phyloP scores from a whole-genome alignment of 176 grass and related monocot species.

The Musa troglodytarum region DNA sequence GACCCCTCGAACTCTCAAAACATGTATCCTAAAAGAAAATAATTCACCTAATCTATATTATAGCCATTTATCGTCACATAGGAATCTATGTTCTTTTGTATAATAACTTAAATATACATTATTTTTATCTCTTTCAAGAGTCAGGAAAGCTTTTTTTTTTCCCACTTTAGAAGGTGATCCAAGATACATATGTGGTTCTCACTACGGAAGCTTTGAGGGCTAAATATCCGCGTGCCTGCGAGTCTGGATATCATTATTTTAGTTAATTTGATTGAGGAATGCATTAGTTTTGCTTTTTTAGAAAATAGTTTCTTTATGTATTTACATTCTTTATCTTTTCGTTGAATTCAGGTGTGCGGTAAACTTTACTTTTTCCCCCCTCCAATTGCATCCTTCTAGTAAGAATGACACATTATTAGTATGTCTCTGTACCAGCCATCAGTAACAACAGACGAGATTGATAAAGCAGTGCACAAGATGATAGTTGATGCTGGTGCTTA shows the following conservation, averaged over 20 bases:
- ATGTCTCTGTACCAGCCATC: constrained; percentile 40
- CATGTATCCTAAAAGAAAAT: too few species aligned
- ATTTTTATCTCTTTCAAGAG: background rate
- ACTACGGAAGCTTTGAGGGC: too few species aligned
- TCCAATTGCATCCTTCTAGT: background rate
- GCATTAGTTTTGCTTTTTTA: too few species aligned
- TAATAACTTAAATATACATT: background rate
- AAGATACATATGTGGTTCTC: too few species aligned
- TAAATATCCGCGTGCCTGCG: too few species aligned
- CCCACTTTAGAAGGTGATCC: background rate
- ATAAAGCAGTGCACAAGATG: constrained; percentile 98
- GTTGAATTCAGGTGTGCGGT: too few species aligned
- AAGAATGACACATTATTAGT: too few species aligned
- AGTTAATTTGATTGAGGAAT: too few species aligned
- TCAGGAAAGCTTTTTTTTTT: background rate
- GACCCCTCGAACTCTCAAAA: background rate
- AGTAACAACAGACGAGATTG: constrained; percentile 99
- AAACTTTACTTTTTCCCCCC: background rate
- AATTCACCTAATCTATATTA: background rate
- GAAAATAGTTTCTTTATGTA: background rate
- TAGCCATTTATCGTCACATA: background rate
- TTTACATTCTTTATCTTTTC: too few species aligned
- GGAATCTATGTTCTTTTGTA: background rate
- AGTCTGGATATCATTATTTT: too few species aligned
- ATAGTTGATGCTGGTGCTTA: constrained; percentile 89